Evolutionary conservation across 2,329 filamentous ascomycete genomes (phyloP).

Genomic region (Clonostachys solani): DNA sequence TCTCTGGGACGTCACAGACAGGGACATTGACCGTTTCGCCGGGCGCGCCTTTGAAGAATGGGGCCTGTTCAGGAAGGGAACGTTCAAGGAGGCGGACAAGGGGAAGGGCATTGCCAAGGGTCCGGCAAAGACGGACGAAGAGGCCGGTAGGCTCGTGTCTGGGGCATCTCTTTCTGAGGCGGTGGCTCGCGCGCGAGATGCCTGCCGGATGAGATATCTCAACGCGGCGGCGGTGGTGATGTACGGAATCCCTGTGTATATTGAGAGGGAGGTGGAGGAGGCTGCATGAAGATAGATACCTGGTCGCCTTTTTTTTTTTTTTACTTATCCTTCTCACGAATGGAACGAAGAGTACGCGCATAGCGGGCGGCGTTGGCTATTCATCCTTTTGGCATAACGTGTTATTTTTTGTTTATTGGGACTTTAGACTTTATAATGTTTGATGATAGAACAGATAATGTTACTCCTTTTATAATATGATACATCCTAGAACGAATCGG

Average conservation of each 20-base stretch:
- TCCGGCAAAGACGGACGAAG: constrained; percentile 13
- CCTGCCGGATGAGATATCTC: constrained; percentile 85
- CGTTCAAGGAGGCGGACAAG: constrained; percentile 28
- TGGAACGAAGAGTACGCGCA: no score
- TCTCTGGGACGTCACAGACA: constrained; percentile 96
- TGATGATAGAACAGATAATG: no score
- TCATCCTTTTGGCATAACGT: no score
- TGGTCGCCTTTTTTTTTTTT: no score
- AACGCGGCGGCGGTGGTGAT: constrained; percentile 92
- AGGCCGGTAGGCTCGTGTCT: constrained; percentile 11
- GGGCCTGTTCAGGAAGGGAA: constrained; percentile 62
- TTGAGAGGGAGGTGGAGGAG: constrained; percentile 27
- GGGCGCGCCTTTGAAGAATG: constrained; percentile 76
- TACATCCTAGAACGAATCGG: no score
- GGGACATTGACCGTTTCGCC: constrained; percentile 92
- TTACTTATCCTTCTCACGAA: no score
- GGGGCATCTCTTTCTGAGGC: constrained; percentile 68
- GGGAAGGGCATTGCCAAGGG: constrained; percentile 15
- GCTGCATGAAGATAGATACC: no score
- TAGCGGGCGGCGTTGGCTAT: no score
- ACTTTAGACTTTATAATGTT: no score
- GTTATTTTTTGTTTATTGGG: no score
- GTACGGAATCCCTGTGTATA: constrained; percentile 90
- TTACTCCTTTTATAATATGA: no score
- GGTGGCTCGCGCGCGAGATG: constrained; percentile 66